Conservation (phyloP, 805 yeast genomes). For the Wickerhamiella parazyma region DNA sequence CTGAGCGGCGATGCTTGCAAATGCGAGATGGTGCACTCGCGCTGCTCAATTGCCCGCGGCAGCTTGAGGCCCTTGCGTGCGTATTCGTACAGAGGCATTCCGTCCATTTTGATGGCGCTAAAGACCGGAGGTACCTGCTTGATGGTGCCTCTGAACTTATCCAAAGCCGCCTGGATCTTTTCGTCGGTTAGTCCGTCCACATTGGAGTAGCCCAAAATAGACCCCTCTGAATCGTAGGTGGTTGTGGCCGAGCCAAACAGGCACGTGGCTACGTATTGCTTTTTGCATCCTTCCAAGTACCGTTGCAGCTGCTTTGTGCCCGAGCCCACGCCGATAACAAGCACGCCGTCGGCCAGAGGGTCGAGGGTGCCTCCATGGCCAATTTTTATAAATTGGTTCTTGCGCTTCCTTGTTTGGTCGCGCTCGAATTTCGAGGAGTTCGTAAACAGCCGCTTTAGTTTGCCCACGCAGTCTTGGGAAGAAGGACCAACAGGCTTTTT, state of each 20-base stretch:
- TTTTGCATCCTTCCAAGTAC: constrained; percentile 60
- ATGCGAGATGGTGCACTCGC: constrained; percentile 53
- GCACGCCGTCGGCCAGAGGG: constrained; percentile 88
- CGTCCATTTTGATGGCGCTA: constrained; percentile 88
- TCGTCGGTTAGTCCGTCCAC: constrained; percentile 40
- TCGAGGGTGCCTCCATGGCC: constrained; percentile 99
- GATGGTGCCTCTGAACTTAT: constrained; percentile 61
- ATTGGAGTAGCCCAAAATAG: constrained; percentile 46
- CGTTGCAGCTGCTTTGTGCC: constrained; percentile 75
- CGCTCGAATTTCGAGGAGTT: constrained; percentile 42
- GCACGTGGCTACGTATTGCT: constrained; percentile 73
- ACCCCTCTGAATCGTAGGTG: constrained; percentile 89
- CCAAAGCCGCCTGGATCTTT: constrained; percentile 35
- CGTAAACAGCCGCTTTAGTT: constrained; percentile 50
- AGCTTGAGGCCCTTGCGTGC: constrained; percentile 79
- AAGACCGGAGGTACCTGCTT: constrained; percentile 90
- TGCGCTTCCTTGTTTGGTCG: constrained; percentile 17
- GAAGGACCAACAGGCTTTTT: constrained; percentile 79
- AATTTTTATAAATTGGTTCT: constrained; percentile 43
- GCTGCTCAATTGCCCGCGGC: constrained; percentile 67
- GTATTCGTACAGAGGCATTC: constrained; percentile 85
- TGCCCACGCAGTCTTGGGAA: constrained; percentile 59
- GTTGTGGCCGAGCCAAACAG: constrained; percentile 83
- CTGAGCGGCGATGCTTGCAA: constrained; percentile 41
- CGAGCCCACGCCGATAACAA: constrained; percentile 75